Percentiles rank a stretch among this genome's conserved stretches.
phyloP scores from a whole-genome alignment of 2,329 filamentous ascomycete species.

The Ascochyta koolunga region DNA sequence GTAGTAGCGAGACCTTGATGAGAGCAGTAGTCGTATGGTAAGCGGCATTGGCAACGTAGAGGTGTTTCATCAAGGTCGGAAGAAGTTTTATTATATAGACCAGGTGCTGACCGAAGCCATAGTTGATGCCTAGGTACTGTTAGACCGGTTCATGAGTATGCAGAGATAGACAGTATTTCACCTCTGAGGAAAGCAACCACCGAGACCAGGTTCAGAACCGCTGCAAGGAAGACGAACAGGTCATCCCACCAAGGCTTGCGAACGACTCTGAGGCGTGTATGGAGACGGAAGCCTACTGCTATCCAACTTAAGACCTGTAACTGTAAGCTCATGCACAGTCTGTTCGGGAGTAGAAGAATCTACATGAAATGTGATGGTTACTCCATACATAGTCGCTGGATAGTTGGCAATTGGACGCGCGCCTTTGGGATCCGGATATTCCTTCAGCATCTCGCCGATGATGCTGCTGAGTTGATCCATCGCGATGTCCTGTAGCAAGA shows the following conservation, averaged over 20 bases:
- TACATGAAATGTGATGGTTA: constrained; percentile 38
- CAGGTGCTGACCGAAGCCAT: constrained; percentile 42
- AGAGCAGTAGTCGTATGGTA: constrained; percentile 38
- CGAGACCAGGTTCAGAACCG: constrained; percentile 29
- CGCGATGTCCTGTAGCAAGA: neutral
- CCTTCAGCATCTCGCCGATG: constrained; percentile 24
- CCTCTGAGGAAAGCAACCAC: constrained; percentile 29
- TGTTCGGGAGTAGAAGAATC: neutral
- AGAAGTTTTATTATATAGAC: constrained; percentile 21
- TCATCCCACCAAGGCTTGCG: constrained; percentile 45
- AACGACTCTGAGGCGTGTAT: constrained; percentile 34
- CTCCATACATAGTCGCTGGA: constrained; percentile 30
- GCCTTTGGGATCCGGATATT: constrained; percentile 34
- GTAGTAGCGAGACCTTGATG: constrained; percentile 44
- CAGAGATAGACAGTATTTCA: constrained; percentile 6
- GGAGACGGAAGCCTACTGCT: constrained; percentile 34
- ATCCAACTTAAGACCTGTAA: constrained; percentile 32
- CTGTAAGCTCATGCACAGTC: constrained; percentile 4
- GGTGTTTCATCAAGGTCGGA: constrained; percentile 24
- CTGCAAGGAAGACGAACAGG: constrained; percentile 38
- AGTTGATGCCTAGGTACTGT: constrained; percentile 25
- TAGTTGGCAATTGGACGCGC: constrained; percentile 29
- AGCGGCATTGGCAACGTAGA: constrained; percentile 34
- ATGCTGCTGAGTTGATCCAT: constrained; percentile 22
- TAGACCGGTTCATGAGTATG: neutral